Base-by-base conservation (phyloP, 2,329 filamentous ascomycete genomes). In the Camptophora hylomeconis region DNA sequence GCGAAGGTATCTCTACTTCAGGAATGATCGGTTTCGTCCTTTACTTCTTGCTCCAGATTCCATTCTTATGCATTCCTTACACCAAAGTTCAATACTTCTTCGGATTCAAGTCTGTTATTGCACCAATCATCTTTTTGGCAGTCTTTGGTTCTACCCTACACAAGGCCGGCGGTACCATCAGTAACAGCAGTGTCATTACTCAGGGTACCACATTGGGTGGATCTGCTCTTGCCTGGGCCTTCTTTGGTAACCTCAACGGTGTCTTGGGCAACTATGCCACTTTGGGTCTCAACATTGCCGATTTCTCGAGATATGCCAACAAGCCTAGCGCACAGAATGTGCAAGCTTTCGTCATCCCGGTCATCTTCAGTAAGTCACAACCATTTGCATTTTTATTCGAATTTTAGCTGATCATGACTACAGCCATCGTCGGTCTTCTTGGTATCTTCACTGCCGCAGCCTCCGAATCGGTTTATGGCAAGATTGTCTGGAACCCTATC, bases 41-140 rank as follows among this genome's bases (percentile, higher is more conserved):
- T 9, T 63, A 58, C 43, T 63, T 56, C 38, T 26, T 60, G 10
- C 33, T 58, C n/a, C 58, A 62, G 42, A 43, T 60, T 16, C 58
- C 60, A 0, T 56, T 63, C 17, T 47, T 61, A 3, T 58, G 50
- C 35, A 51, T 62, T 5, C 38, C 38, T 19, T 41, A 41, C 29
- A 41, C 38, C 11, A 37, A 37, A 32, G 33, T 28, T 26, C 20
- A 12, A 15, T n/a, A 8, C 4, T n/a, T 12, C 17, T 12, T 17
- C 8, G 11, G 12, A 10, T 29, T 18, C 25, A 38, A 39, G 32
- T 31, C 27, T 21, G 7, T 41, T n/a, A 41, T 41, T 24, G 37
- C 39, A 23, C 37, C 39, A 5, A 39, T 41, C 14, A 34, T 39
- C 9, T 39, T 39, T 32, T 34, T 39, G 16, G 37, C 35, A 20